These are phyloP conservation scores for Sclerotinia sclerotiorum DNA, from an alignment of 2,329 filamentous ascomycete species.

Conservation along the genomic window DNA sequence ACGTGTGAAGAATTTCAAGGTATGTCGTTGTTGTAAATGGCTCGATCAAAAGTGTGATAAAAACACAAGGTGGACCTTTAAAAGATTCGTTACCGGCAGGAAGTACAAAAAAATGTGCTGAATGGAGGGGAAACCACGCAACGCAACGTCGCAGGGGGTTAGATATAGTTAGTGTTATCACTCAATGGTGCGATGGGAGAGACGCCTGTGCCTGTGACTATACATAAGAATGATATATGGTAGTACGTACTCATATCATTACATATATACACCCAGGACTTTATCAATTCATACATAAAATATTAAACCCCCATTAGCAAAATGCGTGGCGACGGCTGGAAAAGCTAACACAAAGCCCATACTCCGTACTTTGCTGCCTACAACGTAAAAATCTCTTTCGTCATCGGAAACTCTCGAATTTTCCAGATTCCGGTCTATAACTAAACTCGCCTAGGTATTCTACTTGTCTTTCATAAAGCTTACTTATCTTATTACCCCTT, in stretches of 20 bases:
- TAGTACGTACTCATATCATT: neutral
- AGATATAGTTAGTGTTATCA: neutral
- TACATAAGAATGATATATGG: neutral
- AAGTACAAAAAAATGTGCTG: neutral
- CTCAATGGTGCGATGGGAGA: neutral
- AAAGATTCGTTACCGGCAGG: constrained; percentile 8
- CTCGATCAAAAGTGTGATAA: constrained; percentile 2
- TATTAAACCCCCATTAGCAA: neutral
- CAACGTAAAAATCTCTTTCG: neutral
- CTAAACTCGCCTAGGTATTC: too few species aligned
- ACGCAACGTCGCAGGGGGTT: constrained; percentile 5
- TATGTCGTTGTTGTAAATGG: constrained; percentile 15
- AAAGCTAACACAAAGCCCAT: neutral
- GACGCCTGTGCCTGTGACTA: too few species aligned
- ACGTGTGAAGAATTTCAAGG: neutral
- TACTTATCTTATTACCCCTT: neutral
- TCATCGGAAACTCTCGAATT: constrained; percentile 10
- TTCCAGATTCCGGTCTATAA: neutral
- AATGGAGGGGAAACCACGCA: constrained; percentile 9
- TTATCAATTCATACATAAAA: neutral
- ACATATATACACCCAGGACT: too few species aligned
- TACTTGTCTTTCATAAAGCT: neutral
- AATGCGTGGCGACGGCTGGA: neutral
- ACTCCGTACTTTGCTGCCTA: neutral
- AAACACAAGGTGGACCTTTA: constrained; percentile 11